These are phyloP conservation scores for Xerocomellus dryophilus DNA, from an alignment of 768 basidiomycete genomes.

Conservation along the genomic window DNA sequence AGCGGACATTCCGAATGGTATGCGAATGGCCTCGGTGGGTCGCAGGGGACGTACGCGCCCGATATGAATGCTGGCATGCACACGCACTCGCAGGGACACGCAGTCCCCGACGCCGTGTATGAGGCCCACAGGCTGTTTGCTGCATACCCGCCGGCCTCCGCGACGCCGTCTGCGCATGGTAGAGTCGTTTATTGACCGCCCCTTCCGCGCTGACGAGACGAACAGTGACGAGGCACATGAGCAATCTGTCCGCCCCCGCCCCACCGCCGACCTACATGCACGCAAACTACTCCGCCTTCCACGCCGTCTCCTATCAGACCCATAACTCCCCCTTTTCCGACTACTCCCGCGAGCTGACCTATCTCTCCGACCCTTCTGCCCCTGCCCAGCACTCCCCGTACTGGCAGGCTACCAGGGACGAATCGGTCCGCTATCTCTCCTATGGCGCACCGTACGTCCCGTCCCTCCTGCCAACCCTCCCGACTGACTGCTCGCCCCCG, in stretches of 20 bases:
- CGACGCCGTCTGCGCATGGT: slow-evolving; percentile 78
- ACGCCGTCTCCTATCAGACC: slow-evolving; percentile 28
- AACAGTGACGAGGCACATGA: slow-evolving; percentile 65
- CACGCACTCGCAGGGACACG: slow-evolving; percentile 12
- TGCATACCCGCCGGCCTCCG: slow-evolving; percentile 71
- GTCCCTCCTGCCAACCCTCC: neutral
- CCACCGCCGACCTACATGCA: slow-evolving; percentile 64
- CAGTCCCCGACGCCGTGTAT: slow-evolving; percentile 51
- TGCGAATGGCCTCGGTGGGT: slow-evolving; percentile 15
- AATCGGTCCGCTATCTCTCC: slow-evolving; percentile 58
- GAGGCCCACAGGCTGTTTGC: slow-evolving; percentile 66
- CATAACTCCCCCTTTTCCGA: slow-evolving; percentile 60
- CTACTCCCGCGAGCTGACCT: slow-evolving; percentile 59
- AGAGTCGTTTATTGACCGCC: slow-evolving; percentile 7
- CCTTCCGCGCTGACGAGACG: slow-evolving; percentile 20
- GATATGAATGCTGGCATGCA: slow-evolving; percentile 4
- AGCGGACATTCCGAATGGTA: slow-evolving; percentile 27
- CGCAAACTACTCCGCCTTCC: slow-evolving; percentile 32
- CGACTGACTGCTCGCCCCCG: slow-evolving; percentile 7
- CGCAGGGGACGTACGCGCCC: slow-evolving; percentile 14
- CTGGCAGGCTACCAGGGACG: slow-evolving; percentile 63
- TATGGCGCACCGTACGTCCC: slow-evolving; percentile 49
- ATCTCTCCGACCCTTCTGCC: slow-evolving; percentile 49
- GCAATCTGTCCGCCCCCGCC: slow-evolving; percentile 54
- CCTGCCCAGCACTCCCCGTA: slow-evolving; percentile 50